These are phyloP conservation scores for Lactarius akahatsu DNA, from an alignment of 768 basidiomycete genomes.

Conservation along the genomic window DNA sequence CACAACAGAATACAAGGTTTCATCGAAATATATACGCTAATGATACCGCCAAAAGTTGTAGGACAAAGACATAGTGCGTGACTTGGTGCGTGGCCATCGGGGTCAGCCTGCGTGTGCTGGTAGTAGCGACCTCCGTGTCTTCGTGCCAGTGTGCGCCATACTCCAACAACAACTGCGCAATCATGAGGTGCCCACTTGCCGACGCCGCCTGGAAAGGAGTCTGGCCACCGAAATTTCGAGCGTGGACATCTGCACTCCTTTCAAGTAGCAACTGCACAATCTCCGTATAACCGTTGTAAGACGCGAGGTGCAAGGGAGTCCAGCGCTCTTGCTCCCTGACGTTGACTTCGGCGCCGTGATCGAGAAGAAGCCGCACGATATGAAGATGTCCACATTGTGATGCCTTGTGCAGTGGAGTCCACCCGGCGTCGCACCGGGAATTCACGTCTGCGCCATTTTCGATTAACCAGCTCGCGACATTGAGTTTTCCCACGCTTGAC, in stretches of 20 bases:
- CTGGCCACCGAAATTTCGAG: not conserved
- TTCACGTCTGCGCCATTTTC: not conserved
- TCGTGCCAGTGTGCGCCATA: not conserved
- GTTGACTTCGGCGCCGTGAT: not conserved
- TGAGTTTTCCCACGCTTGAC: not conserved
- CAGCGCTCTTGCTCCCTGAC: not conserved
- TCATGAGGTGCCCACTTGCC: not conserved
- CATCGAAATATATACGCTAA: no score
- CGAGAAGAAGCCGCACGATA: not conserved
- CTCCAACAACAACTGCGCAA: not conserved
- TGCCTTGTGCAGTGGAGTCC: not conserved
- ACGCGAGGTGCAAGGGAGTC: not conserved
- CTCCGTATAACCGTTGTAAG: not conserved
- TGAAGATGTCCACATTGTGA: not conserved
- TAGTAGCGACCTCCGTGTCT: no score
- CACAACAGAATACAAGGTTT: no score
- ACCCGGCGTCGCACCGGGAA: not conserved
- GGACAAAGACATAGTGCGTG: no score
- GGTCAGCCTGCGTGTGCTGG: no score
- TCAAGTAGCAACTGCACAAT: not conserved
- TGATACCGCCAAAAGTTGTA: no score
- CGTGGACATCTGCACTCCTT: not conserved
- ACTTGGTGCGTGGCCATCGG: no score
- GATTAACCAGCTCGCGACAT: not conserved
- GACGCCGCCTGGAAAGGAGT: not conserved